Evolutionary conservation across 495 filamentous ascomycete species (phyloP), one percentile per base, ranked within the genome.

Genomic region (Trichoderma orchidacearum): DNA sequence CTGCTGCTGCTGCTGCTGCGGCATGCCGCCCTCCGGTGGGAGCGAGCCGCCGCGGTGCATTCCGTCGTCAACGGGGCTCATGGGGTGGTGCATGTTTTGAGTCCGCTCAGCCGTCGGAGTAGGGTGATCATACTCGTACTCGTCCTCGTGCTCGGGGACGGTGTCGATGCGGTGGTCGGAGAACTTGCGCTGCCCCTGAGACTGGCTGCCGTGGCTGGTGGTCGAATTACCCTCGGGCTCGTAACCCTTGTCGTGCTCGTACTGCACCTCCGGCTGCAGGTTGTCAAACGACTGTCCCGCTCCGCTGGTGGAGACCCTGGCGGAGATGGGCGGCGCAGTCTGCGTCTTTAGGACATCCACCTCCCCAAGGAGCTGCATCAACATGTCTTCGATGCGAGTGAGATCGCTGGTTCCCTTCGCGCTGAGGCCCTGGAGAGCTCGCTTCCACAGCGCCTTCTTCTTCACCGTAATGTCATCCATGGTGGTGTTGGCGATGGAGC

Each of bases 311-410:
- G 59, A 63, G 28, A 60, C 67, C 58, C 68, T 71, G 60, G 66
- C 66, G 25, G 59, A 63, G 23, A 60, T 60, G 35, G 60, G 55
- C 53, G 68, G 64, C 45, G 71, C 70, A 28, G 71, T 72, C 59
- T 80, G 79, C 30, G 80, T 78, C 61, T 95, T 95, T 51, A 99
- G 74, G 31, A 83, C 85, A 63, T 96, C 90, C 23, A 99, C 90
- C 64, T 99, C 91, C 53, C 79, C 86, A 30, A 97, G 81, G 30
- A 99, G 75, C 65, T 93, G 89, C 58, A 88, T 86, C 38, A 99
- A 77, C 90, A 99, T 95, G 28, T 86, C 88, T 71, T 99, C 94
- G 61, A 99, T 95, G 68, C 87, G 89, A 56, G 82, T 74, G 18
- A 99, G 76, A 62, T 99, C 93, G 62, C 87, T 94, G 13, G 84